Evolutionary conservation across 1,284 basidiomycete genomes (phyloP).

Genomic region (Violaceomyces palustris): DNA sequence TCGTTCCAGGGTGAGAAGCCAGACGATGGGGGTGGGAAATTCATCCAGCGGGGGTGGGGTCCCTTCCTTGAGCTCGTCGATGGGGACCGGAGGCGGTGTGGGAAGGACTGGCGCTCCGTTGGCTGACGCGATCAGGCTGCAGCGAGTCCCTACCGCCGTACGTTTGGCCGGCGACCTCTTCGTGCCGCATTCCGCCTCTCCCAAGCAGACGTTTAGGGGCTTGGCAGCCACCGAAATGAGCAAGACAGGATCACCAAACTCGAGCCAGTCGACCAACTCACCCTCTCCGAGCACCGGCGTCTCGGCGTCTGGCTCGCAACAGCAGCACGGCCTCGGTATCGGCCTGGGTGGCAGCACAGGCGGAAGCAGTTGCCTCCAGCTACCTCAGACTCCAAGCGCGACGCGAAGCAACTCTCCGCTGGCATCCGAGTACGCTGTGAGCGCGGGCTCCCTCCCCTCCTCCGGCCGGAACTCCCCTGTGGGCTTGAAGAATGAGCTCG

Average conservation of each 20-base stretch:
- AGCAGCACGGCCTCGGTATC: constrained; percentile 16
- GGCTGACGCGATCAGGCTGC: constrained; percentile 56
- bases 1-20: constrained; percentile 35
- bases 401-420: constrained; percentile 29
- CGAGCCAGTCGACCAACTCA: too few species aligned
- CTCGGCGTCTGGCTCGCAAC: constrained; percentile 7
- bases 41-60: not conserved
- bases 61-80: constrained; percentile 6
- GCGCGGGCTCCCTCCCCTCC: constrained; percentile 1
- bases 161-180: constrained; percentile 57
- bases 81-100: constrained; percentile 13
- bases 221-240: too few species aligned
- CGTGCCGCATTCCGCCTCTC: constrained; percentile 23
- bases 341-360: constrained; percentile 7
- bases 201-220: too few species aligned
- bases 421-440: constrained; percentile 18
- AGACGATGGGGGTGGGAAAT: constrained; percentile 19
- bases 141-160: constrained; percentile 58
- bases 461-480: constrained; percentile 33
- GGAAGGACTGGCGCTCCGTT: constrained; percentile 9
- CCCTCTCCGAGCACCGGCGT: too few species aligned
- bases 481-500: constrained; percentile 4
- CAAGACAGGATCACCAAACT: too few species aligned
- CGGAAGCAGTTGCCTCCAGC: constrained; percentile 12
- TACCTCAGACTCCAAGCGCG: constrained; percentile 30